Evolutionary conservation across 1,284 basidiomycete species (phyloP), one percentile per base, ranked within the genome.

Genomic region (Anthracocystis setariae): DNA sequence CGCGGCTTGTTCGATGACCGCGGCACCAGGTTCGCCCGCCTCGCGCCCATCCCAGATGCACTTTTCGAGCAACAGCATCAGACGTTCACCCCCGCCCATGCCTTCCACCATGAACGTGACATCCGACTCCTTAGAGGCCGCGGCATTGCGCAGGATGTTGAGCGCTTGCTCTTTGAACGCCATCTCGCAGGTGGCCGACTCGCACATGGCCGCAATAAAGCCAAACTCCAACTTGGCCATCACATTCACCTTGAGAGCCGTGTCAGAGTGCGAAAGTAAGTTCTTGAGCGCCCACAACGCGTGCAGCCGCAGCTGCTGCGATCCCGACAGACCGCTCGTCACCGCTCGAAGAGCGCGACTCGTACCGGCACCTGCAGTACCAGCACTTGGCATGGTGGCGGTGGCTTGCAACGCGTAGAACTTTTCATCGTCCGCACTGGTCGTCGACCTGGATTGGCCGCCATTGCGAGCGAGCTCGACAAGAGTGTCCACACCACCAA

Each of bases 221-320:
- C 49, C 39, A 45, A 69, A 76, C 10, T 39, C 56, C 13, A 79
- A 57, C 44, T 55, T 52, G 12, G 49, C 21, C 51, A 81, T 59
- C 21, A 82, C 61, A 13, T 49, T 40, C 17, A 35, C 39, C 49
- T 79, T 78, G 33, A 72, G 45, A 7, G 60, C 35, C 15, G 57
- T 43, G 17, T 77, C 73, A 20, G 65, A 57, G 33, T 69, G 54
- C 24, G 70, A 78, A 13, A 81, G 55, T 8, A 80, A 49, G 38
- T 82, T 82, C 48, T 81, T 82, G 38, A 82, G 50, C 10, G 74
- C 79, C 77, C 80, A 82, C 4, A 82, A 46, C 2, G 79, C 76
- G 33, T 80, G 75, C 21, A 76, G 46, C 8, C 70, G 62, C 38
- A 75, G 39, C 32, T 73, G 64, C 40, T 68, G 60, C 5, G 56